These are phyloP conservation scores for Tylopilus sp. DNA, from an alignment of 1,284 basidiomycete genomes.

Conservation along the genomic window DNA sequence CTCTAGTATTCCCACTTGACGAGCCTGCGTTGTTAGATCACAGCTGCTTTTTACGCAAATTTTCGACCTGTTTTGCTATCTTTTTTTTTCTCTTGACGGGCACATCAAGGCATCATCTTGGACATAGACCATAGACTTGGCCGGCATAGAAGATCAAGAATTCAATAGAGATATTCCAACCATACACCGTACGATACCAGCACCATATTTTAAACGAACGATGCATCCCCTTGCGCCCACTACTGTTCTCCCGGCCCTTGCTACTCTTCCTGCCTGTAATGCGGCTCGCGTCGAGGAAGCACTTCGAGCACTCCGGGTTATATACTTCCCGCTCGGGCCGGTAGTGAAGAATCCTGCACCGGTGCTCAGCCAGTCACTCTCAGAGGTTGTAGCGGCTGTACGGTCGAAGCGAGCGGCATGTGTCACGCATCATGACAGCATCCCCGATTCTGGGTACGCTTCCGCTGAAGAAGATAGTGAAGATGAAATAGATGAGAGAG, in stretches of 20 bases:
- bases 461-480: slow-evolving; percentile 67
- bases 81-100: slow-evolving; percentile 8
- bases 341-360: slow-evolving; percentile 11
- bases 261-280: slow-evolving; percentile 48
- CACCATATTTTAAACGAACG: slow-evolving; percentile 18
- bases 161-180: slow-evolving; percentile 9
- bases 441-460: slow-evolving; percentile 72
- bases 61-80: slow-evolving; percentile 1
- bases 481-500: slow-evolving; percentile 34
- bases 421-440: slow-evolving; percentile 51
- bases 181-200: slow-evolving; percentile 19
- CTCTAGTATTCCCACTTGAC: slow-evolving; percentile 15
- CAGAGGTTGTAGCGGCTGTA: slow-evolving; percentile 12
- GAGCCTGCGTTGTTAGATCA: slow-evolving; percentile 26
- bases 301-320: slow-evolving; percentile 48
- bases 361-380: slow-evolving; percentile 26
- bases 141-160: slow-evolving; percentile 33
- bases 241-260: slow-evolving; percentile 59
- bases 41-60: slow-evolving; percentile 8
- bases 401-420: slow-evolving; percentile 29
- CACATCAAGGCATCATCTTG: not conserved
- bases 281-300: slow-evolving; percentile 28
- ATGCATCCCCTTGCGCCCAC: slow-evolving; percentile 49
- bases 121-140: slow-evolving; percentile 41
- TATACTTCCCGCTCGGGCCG: slow-evolving; percentile 54